Percentiles rank a stretch among this genome's conserved stretches.
Evolutionary conservation across 768 basidiomycete species (phyloP).

Genomic region (Trametopsis cervina): DNA sequence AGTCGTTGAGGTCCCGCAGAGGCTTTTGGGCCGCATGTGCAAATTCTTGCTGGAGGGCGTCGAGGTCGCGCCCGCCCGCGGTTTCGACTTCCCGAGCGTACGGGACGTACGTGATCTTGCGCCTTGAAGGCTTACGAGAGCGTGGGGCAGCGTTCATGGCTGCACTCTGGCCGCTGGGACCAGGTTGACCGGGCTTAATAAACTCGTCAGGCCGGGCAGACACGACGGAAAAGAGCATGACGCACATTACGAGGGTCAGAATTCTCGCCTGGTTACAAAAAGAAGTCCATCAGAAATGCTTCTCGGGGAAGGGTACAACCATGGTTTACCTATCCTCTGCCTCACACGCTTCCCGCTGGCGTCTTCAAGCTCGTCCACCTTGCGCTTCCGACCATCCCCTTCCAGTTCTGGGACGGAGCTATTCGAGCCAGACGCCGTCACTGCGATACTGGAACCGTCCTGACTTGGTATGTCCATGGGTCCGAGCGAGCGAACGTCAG

Average conservation of each 20-base stretch:
- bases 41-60: conserved; percentile 57
- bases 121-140: conserved; percentile 34
- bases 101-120: conserved; percentile 87
- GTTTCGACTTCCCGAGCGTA: conserved; percentile 69
- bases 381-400: conserved; percentile 62
- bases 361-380: conserved; percentile 55
- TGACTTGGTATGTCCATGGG: background rate
- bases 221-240: background rate
- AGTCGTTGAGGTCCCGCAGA: conserved; percentile 71
- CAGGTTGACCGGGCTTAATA: background rate
- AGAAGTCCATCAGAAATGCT: background rate
- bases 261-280: conserved; percentile 16
- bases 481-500: background rate
- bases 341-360: conserved; percentile 62
- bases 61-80: conserved; percentile 76
- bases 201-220: background rate
- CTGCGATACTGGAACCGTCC: background rate
- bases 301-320: background rate
- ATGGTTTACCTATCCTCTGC: conserved; percentile 64
- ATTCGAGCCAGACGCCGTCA: conserved; percentile 1
- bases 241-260: conserved; percentile 24
- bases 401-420: conserved; percentile 44
- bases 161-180: background rate
- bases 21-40: conserved; percentile 44
- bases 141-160: background rate